These are phyloP conservation scores for Candida gorgasii DNA, from an alignment of 805 yeast species.

Conservation along the genomic window DNA sequence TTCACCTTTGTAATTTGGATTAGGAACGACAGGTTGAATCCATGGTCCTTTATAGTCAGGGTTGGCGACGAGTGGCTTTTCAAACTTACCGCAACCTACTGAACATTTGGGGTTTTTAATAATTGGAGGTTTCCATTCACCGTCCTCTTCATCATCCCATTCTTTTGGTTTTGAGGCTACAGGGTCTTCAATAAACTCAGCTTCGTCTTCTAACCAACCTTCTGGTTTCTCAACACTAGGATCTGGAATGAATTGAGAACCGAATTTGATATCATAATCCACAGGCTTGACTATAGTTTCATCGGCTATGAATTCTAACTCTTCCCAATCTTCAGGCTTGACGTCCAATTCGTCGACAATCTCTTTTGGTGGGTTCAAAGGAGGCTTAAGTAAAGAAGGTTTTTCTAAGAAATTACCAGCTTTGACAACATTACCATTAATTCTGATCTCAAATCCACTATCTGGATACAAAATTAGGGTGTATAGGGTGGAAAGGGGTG, in stretches of 20 bases:
- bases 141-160: constrained; percentile 92
- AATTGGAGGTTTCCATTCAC: constrained; percentile 75
- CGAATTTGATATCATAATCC: constrained; percentile 81
- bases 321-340: constrained; percentile 87
- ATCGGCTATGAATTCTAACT: constrained; percentile 64
- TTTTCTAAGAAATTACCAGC: constrained; percentile 65
- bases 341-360: constrained; percentile 55
- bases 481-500: constrained; percentile 64
- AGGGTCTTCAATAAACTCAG: constrained; percentile 65
- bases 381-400: constrained; percentile 58
- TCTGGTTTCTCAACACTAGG: constrained; percentile 68
- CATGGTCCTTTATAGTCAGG: constrained; percentile 78
- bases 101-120: constrained; percentile 74
- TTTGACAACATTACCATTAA: constrained; percentile 72
- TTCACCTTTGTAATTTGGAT: constrained; percentile 77
- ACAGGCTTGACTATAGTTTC: constrained; percentile 64
- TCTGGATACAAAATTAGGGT: constrained; percentile 70
- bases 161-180: constrained; percentile 64
- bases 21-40: constrained; percentile 64
- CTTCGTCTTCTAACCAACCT: constrained; percentile 73
- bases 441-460: constrained; percentile 74
- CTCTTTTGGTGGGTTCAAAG: constrained; percentile 64
- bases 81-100: constrained; percentile 84
- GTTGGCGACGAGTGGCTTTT: constrained; percentile 63
- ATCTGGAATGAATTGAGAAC: constrained; percentile 58